Percentiles rank a stretch among this genome's conserved stretches.
These are phyloP conservation scores for Rosa chinensis DNA, from an alignment of 306 rosid species.

Conservation along the genomic window DNA sequence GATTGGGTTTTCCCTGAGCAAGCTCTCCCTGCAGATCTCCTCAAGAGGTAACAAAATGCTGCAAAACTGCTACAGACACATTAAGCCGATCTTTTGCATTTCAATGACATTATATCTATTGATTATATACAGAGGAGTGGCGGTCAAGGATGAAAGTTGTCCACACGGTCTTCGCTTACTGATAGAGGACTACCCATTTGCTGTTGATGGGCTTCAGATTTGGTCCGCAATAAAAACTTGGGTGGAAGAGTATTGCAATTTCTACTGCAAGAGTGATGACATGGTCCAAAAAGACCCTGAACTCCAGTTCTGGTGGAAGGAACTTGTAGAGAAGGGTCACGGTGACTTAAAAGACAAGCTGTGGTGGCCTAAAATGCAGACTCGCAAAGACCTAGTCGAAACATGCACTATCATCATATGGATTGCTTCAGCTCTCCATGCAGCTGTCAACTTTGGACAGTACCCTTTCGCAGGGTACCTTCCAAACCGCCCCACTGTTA, in stretches of 20 bases:
- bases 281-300: conserved; percentile 43
- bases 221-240: conserved; percentile 50
- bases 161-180: conserved; percentile 48
- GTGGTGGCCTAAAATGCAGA: conserved; percentile 57
- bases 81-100: background rate
- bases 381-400: conserved; percentile 40
- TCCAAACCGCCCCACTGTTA: conserved; percentile 57
- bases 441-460: conserved; percentile 62
- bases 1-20: conserved; percentile 40
- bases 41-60: conserved; percentile 30
- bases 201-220: conserved; percentile 50
- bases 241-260: conserved; percentile 48
- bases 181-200: conserved; percentile 62
- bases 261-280: conserved; percentile 46
- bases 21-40: conserved; percentile 42
- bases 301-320: conserved; percentile 59
- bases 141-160: conserved; percentile 40
- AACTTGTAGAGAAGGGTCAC: conserved; percentile 45
- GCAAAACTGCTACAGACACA: no score
- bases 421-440: conserved; percentile 67
- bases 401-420: conserved; percentile 45
- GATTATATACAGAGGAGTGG: conserved; percentile 49
- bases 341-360: conserved; percentile 43
- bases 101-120: background rate
- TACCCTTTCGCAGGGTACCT: conserved; percentile 63